A percentile compares a stretch with the other conserved stretches of the same genome.
Conservation (phyloP, 345 rosid species). For the Firmiana major region DNA sequence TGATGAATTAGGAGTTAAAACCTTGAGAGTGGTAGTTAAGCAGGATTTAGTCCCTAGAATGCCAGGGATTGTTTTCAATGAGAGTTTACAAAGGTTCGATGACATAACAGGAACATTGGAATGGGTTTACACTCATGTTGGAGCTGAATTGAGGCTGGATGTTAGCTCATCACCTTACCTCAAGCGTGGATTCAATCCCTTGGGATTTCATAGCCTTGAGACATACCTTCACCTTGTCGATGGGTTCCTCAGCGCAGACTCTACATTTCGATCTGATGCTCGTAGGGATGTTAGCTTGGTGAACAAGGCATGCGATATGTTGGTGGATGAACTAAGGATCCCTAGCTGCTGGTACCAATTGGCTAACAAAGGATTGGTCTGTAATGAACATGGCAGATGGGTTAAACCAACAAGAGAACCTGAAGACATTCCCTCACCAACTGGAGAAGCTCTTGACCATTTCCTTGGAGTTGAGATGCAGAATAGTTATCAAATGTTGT, state of each 20-base stretch:
- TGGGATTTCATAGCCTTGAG: constrained; percentile 32
- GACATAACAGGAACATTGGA: constrained; percentile 23
- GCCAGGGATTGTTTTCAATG: constrained; percentile 37
- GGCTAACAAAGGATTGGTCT: constrained; percentile 36
- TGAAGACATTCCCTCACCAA: constrained; percentile 53
- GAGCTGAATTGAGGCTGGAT: constrained; percentile 30
- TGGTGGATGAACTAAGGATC: constrained; percentile 34
- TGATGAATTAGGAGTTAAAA: constrained; percentile 23
- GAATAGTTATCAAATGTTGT: neutral
- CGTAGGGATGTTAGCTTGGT: constrained; percentile 39
- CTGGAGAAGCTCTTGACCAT: neutral
- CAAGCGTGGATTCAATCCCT: constrained; percentile 22
- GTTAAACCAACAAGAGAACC: constrained; percentile 39
- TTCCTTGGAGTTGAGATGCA: neutral
- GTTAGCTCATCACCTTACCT: constrained; percentile 30
- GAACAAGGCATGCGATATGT: constrained; percentile 35
- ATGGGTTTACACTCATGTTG: constrained; percentile 42
- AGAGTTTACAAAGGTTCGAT: constrained; percentile 24
- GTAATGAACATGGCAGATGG: constrained; percentile 46
- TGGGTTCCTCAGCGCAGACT: constrained; percentile 20
- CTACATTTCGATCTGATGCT: constrained; percentile 20
- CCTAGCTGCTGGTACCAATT: constrained; percentile 24
- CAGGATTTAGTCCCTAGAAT: constrained; percentile 40
- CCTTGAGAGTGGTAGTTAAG: constrained; percentile 30
- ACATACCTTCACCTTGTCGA: constrained; percentile 39